phyloP scores from a whole-genome alignment of 163 green algal species.

The Scenedesmus sp. region DNA sequence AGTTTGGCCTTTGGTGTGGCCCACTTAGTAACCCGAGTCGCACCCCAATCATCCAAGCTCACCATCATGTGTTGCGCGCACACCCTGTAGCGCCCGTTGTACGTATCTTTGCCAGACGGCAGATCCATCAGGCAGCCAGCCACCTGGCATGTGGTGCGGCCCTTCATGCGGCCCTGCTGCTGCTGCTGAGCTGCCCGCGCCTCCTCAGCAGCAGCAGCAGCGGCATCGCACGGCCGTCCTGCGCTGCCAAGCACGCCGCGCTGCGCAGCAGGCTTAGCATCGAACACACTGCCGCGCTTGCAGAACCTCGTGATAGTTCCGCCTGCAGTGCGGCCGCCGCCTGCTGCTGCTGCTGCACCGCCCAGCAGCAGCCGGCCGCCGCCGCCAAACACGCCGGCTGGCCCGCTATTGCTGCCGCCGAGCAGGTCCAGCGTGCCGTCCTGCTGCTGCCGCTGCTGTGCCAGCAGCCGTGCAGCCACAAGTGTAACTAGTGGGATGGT shows the following conservation, averaged over 20 bases:
- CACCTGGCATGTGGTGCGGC: not conserved
- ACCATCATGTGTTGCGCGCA: slow-evolving; percentile 29
- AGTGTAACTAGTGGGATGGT: not conserved
- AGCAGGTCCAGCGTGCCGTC: not conserved
- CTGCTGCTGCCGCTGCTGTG: slow-evolving; percentile 3
- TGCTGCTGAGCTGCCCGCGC: not conserved
- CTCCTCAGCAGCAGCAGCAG: not conserved
- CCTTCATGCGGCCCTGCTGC: not conserved
- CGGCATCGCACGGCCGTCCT: not conserved
- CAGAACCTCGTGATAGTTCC: not conserved
- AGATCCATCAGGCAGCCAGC: not conserved
- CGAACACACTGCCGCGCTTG: not conserved
- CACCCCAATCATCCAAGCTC: not conserved
- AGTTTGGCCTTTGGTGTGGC: not conserved
- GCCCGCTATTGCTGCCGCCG: not conserved
- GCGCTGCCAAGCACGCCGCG: not conserved
- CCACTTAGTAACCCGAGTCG: not conserved
- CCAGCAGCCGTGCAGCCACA: not conserved
- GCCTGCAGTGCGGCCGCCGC: not conserved
- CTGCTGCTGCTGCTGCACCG: not conserved
- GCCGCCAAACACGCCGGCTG: not conserved
- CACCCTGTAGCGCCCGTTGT: slow-evolving; percentile 10
- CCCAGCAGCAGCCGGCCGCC: not conserved
- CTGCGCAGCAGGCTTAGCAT: not conserved
- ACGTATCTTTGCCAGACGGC: not conserved